Conservation (phyloP, 73 alveolate genomes). For the Paraurostyla sp. region DNA sequence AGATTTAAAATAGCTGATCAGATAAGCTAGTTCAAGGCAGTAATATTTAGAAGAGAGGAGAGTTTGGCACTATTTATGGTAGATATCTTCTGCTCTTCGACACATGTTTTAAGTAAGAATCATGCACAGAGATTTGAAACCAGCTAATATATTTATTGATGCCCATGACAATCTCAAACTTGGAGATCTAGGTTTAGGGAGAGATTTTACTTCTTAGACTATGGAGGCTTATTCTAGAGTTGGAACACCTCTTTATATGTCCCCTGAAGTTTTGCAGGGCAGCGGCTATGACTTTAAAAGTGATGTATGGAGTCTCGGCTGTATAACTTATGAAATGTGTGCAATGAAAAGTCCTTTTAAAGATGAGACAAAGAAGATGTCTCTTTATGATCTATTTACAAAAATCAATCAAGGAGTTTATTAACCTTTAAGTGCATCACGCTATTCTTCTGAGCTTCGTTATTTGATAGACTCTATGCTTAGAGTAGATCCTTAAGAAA, state of each 20-base stretch:
- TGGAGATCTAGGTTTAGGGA: conserved; percentile 98
- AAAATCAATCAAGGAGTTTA: conserved; percentile 89
- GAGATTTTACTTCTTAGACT: conserved; percentile 93
- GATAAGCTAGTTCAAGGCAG: conserved; percentile 66
- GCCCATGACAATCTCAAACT: conserved; percentile 91
- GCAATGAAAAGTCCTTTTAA: conserved; percentile 92
- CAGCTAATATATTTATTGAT: conserved; percentile 97
- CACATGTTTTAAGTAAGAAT: conserved; percentile 98
- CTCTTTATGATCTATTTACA: conserved; percentile 92
- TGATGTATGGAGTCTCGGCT: conserved; percentile 98
- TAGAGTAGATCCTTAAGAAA: conserved; percentile 91
- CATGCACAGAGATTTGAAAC: conserved; percentile 98
- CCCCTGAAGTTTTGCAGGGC: conserved; percentile 97
- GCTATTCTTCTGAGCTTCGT: conserved; percentile 82
- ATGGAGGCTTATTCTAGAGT: conserved; percentile 96
- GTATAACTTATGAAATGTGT: conserved; percentile 95
- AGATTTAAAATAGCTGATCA: conserved; percentile 93
- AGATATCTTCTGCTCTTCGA: conserved; percentile 92
- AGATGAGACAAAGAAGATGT: conserved; percentile 89
- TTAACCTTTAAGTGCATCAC: conserved; percentile 67
- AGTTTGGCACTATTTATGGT: conserved; percentile 73
- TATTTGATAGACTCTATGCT: conserved; percentile 85
- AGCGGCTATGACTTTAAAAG: conserved; percentile 98
- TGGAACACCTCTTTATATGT: conserved; percentile 98
- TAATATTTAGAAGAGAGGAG: conserved; percentile 53